These are phyloP conservation scores for Linanthus parryae DNA, from an alignment of 148 eudicot genomes.

Conservation along the genomic window DNA sequence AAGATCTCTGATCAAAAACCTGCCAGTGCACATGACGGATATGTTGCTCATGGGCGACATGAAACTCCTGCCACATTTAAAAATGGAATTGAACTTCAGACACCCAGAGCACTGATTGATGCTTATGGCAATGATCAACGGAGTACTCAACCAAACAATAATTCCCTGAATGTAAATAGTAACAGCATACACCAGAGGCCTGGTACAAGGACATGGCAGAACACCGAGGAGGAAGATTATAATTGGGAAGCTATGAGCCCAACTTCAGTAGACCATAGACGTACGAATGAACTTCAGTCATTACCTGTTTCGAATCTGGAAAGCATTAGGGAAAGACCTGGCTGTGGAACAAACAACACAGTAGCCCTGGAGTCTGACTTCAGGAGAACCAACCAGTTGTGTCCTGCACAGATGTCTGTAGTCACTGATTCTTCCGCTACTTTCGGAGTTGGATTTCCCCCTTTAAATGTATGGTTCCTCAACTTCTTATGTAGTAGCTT, in stretches of 20 bases:
- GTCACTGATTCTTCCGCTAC: conserved; percentile 26
- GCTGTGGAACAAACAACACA: conserved; percentile 24
- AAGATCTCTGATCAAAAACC: conserved; percentile 28
- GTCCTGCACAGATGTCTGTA: conserved; percentile 18
- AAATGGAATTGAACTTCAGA: conserved; percentile 47
- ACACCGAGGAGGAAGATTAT: conserved; percentile 85
- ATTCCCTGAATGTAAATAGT: conserved; percentile 28
- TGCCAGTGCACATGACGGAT: conserved; percentile 39
- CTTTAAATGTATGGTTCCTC: conserved; percentile 41
- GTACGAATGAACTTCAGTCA: conserved; percentile 21
- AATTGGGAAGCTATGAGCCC: conserved; percentile 86
- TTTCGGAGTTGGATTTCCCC: conserved; percentile 34
- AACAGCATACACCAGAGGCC: conserved; percentile 32
- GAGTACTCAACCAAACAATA: conserved; percentile 23
- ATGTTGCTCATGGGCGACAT: conserved; percentile 29
- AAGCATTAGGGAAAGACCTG: conserved; percentile 28
- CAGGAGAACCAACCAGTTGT: conserved; percentile 36
- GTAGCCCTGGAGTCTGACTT: conserved; percentile 32
- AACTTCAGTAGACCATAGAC: conserved; percentile 33
- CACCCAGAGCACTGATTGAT: conserved; percentile 84
- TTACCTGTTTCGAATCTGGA: conserved; percentile 25
- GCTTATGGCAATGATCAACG: conserved; percentile 83
- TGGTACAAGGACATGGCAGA: conserved; percentile 54
- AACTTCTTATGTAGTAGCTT: conserved; percentile 13
- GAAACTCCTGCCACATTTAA: conserved; percentile 25